Base-by-base conservation (phyloP, 495 filamentous ascomycete genomes). In the Lophiostoma macrostomum region DNA sequence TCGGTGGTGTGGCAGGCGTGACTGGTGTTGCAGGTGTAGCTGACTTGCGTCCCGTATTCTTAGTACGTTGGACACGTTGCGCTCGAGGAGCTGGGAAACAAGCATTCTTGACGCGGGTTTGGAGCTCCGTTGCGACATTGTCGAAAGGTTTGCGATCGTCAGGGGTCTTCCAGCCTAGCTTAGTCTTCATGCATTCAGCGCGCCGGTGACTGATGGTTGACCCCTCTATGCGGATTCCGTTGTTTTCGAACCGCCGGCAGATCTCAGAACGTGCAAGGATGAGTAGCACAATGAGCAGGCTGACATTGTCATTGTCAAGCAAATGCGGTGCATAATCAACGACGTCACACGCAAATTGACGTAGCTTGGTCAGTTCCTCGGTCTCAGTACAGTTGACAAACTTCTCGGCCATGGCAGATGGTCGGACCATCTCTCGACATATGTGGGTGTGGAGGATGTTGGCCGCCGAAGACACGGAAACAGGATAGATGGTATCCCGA, bases 221-320 rank as follows among this genome's bases (percentile, higher is more conserved):
- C 6, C 60, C 60, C 24, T 63, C 60, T 13, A 63, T 53, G 11
- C 60, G 53, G 23, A 63, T 63, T 10, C 60, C 60, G 18, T 54
- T 58, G 5, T 58, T 27, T 11, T 54, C 50, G 39, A 63, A 63
- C 8, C 60, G 53, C 18, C 27, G 18, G 25, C 47, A 52, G 42
- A 58, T 28, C 29, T 63, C 60, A 5, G 54, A 50, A 1, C 60
- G 54, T 1, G 60, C 38, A n/a, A 63, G 28, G 23, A 63, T 63
- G 28, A 63, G 49, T 1, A 63, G 44, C 2, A 63, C 54, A n/a
- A 58, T 40, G 25, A 63, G 60, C 12, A 63, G 54, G 25, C 36
- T 54, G 1, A 52, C 39, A 27, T 63, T 63, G 45, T 63, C 60
- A 37, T 63, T 63, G 44, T 63, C 60, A 6, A 63, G 38, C 3